A percentile compares a stretch with the other conserved stretches of the same genome.
These are phyloP conservation scores for Hymenoscyphus salicellus DNA, from an alignment of 2,329 filamentous ascomycete genomes.

Conservation along the genomic window DNA sequence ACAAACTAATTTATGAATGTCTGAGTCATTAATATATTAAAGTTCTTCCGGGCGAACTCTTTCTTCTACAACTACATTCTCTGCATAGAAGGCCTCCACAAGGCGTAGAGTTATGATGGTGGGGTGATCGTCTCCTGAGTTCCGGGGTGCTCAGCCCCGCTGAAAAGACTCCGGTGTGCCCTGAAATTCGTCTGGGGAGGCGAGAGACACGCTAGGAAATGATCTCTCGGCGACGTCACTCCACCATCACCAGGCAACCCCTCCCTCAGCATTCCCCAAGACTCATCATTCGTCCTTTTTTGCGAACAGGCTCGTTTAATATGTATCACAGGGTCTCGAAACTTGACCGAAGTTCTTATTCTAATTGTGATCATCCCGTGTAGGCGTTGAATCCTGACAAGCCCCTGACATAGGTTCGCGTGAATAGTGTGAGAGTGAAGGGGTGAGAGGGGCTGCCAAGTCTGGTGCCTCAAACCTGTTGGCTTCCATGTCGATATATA, in stretches of 20 bases:
- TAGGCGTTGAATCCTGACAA: neutral
- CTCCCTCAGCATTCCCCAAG: neutral
- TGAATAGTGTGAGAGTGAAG: neutral
- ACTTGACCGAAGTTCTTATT: conserved; percentile 4
- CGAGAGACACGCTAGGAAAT: neutral
- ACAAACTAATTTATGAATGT: neutral
- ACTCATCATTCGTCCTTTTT: neutral
- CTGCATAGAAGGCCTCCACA: neutral
- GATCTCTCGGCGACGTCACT: neutral
- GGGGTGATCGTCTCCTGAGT: neutral
- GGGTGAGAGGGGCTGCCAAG: too few relatives aligned
- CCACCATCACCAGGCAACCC: conserved; percentile 5
- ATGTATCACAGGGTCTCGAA: conserved; percentile 3
- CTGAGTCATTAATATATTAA: neutral
- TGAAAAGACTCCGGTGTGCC: neutral
- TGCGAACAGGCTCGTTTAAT: neutral
- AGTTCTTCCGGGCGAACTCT: neutral
- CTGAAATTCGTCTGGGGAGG: too few relatives aligned
- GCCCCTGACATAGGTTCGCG: neutral
- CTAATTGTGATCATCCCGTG: neutral
- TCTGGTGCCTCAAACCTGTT: neutral
- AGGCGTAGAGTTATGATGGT: neutral
- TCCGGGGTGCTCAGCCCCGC: neutral
- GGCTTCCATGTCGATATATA: neutral
- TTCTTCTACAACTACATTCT: neutral